Conservation (phyloP, 257 asterid genomes). For the Solanum neorickii region DNA sequence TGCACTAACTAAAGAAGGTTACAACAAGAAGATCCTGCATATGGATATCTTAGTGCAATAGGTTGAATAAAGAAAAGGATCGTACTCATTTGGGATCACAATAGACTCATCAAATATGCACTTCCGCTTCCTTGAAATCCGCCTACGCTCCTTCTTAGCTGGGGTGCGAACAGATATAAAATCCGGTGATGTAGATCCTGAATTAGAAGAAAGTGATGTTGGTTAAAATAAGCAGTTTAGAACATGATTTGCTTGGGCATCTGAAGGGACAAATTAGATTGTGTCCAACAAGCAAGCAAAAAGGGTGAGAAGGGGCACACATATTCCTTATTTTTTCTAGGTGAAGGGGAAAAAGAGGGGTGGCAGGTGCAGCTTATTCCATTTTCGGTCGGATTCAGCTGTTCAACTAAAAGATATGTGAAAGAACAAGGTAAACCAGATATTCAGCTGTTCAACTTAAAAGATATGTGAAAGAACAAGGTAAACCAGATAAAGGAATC, state of each 20-base stretch:
- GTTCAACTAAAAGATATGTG: not conserved
- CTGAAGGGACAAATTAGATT: not conserved
- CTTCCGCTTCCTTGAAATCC: conserved; percentile 46
- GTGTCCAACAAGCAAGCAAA: not conserved
- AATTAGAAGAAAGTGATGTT: not conserved
- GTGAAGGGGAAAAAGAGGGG: not conserved
- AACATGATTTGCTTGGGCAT: not conserved
- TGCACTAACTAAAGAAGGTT: not conserved
- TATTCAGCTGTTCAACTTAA: not conserved
- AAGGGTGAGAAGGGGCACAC: not conserved
- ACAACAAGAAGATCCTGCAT: not conserved
- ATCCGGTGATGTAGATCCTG: conserved; percentile 23
- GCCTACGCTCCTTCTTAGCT: conserved; percentile 43
- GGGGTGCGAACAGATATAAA: conserved; percentile 53
- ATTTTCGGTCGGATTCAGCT: not conserved
- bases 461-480: not conserved
- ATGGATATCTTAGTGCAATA: not conserved
- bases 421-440: not conserved
- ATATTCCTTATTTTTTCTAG: not conserved
- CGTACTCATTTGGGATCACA: conserved; percentile 45
- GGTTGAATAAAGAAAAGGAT: not conserved
- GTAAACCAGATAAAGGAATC: conserved; percentile 1
- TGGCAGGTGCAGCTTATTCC: not conserved
- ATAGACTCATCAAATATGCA: conserved; percentile 28
- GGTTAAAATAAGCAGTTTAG: not conserved